Conservation (phyloP, 2,329 filamentous ascomycete species). For the Rasamsonia emersonii region DNA sequence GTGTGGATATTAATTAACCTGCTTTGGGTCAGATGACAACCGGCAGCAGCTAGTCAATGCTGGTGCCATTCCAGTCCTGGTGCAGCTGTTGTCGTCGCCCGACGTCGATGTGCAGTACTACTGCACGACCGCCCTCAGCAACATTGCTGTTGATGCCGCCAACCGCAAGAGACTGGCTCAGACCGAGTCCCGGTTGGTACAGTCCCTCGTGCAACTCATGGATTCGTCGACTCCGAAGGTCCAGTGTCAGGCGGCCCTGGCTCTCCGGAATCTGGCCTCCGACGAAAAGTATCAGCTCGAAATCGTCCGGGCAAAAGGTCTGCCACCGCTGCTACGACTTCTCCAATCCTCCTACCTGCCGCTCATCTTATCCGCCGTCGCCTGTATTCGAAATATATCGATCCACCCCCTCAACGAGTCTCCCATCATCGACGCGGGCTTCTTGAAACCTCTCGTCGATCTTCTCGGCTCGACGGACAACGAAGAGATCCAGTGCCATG, state of each 20-base stretch:
- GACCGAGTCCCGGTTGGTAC: slow-evolving; percentile 82
- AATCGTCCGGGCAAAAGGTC: slow-evolving; percentile 81
- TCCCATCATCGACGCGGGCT: slow-evolving; percentile 95
- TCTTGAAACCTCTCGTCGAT: slow-evolving; percentile 87
- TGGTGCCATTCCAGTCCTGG: slow-evolving; percentile 93
- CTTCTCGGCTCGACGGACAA: slow-evolving; percentile 92
- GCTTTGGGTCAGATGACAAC: slow-evolving; percentile 68
- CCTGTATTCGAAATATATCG: slow-evolving; percentile 97
- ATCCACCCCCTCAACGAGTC: slow-evolving; percentile 98
- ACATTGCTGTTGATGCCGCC: slow-evolving; percentile 88
- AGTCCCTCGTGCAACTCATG: slow-evolving; percentile 92
- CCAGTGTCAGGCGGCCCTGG: slow-evolving; percentile 91
- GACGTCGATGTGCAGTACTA: slow-evolving; percentile 99
- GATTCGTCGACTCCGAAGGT: slow-evolving; percentile 96
- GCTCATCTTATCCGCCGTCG: slow-evolving; percentile 90
- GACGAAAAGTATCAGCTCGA: slow-evolving; percentile 99
- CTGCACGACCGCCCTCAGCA: slow-evolving; percentile 95
- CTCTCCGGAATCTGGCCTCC: slow-evolving; percentile 87
- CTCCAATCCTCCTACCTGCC: slow-evolving; percentile 93
- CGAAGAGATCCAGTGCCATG: slow-evolving; percentile 97
- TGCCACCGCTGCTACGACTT: slow-evolving; percentile 76
- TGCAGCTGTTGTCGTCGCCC: slow-evolving; percentile 82
- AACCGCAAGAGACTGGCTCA: slow-evolving; percentile 88
- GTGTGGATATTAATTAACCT: slow-evolving; percentile 14
- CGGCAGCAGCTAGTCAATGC: slow-evolving; percentile 94